Conservation (phyloP, 2,329 filamentous ascomycete genomes). For the Colletotrichum chlorophyti region DNA sequence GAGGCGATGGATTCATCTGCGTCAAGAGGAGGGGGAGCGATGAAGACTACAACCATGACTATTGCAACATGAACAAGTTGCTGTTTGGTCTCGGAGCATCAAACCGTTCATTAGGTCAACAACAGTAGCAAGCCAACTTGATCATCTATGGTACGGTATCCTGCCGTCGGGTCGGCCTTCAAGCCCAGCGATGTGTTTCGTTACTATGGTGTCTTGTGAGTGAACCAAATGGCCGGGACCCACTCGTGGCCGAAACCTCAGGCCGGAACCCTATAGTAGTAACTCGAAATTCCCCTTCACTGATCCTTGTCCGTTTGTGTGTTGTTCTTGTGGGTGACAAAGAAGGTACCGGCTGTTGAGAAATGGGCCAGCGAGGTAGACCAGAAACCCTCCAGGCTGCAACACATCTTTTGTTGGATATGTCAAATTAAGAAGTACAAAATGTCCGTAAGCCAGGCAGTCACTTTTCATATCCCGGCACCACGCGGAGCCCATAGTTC, state of each 20-base stretch:
- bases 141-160: too few relatives aligned
- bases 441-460: slow-evolving; percentile 3
- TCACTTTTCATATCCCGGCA: background rate
- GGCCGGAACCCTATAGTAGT: slow-evolving; percentile 12
- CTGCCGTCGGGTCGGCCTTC: slow-evolving; percentile 2
- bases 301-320: background rate
- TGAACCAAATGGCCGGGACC: slow-evolving; percentile 1
- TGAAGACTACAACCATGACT: background rate
- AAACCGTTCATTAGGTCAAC: background rate
- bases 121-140: background rate
- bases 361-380: too few relatives aligned
- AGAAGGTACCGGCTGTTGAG: too few relatives aligned
- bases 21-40: too few relatives aligned
- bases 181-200: too few relatives aligned
- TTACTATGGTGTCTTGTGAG: background rate
- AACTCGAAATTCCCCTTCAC: background rate
- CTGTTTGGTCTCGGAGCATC: background rate
- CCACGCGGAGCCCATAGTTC: background rate
- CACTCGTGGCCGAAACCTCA: slow-evolving; percentile 17
- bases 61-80: background rate
- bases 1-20: too few relatives aligned
- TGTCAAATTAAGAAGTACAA: background rate
- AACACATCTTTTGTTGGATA: background rate
- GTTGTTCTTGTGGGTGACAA: background rate
- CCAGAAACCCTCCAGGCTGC: background rate